phyloP scores from a whole-genome alignment of 495 filamentous ascomycete species.

The Talaromyces trachyspermus region DNA sequence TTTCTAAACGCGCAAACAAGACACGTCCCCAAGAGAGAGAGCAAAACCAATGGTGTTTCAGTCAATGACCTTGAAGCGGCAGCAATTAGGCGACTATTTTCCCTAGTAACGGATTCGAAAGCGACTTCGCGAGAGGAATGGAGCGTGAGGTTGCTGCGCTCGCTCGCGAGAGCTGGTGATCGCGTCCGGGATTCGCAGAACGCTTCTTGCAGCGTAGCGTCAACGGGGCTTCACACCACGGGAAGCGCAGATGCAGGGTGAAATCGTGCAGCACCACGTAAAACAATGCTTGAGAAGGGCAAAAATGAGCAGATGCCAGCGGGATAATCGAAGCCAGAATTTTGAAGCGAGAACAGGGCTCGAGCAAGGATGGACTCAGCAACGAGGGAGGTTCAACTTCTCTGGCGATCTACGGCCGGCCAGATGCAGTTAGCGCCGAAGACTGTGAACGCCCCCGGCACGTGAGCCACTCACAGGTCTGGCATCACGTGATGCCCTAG shows the following conservation, averaged over 20 bases:
- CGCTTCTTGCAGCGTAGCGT: slow-evolving; percentile 9
- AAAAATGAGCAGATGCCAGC: neutral
- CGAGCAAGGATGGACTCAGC: neutral
- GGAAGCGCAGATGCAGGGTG: neutral
- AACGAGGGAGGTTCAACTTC: slow-evolving; percentile 8
- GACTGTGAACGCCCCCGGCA: slow-evolving; percentile 3
- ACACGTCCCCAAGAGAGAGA: slow-evolving; percentile 7
- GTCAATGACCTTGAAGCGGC: neutral
- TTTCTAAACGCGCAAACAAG: slow-evolving; percentile 8
- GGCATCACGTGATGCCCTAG: neutral
- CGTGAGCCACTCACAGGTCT: slow-evolving; percentile 4
- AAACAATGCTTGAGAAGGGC: neutral
- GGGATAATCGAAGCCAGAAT: neutral
- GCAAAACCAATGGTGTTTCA: neutral
- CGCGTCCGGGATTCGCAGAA: slow-evolving; percentile 5
- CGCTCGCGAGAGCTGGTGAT: neutral
- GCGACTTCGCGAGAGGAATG: neutral
- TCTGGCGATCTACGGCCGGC: slow-evolving; percentile 6
- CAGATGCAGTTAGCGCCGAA: slow-evolving; percentile 4
- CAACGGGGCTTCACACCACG: slow-evolving; percentile 4
- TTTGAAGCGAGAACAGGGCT: slow-evolving; percentile 3
- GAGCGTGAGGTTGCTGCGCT: neutral
- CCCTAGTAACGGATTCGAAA: neutral
- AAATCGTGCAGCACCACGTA: slow-evolving; percentile 2
- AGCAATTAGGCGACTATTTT: neutral